Evolutionary conservation across 1,139 yeast genomes (phyloP).

Genomic region (Candida tunisiensis): DNA sequence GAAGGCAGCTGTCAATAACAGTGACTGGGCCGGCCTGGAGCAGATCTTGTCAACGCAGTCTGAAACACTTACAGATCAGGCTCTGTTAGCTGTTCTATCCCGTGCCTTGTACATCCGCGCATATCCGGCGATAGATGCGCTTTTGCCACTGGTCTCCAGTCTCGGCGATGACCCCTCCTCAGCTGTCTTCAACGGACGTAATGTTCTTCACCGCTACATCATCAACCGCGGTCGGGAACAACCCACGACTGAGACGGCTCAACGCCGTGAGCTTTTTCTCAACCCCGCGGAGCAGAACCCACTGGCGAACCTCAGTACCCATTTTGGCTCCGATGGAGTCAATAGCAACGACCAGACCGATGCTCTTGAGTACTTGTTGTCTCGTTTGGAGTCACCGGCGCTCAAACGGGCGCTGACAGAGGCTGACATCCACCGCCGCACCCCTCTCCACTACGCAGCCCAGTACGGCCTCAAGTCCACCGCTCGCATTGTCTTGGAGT

Average conservation of each 20-base stretch:
- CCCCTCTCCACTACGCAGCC: conserved; percentile 84
- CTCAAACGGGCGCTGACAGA: conserved; percentile 40
- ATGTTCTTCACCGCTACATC: conserved; percentile 70
- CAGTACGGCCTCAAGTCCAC: conserved; percentile 68
- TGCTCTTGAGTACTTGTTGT: conserved; percentile 34
- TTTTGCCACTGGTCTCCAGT: conserved; percentile 31
- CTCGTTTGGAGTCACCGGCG: conserved; percentile 32
- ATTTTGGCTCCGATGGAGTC: conserved; percentile 57
- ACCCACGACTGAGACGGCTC: too few relatives aligned
- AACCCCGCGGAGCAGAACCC: conserved; percentile 34
- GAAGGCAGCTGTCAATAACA: conserved; percentile 4
- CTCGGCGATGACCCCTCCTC: too few relatives aligned
- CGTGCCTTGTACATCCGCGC: conserved; percentile 5
- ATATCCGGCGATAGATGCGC: conserved; percentile 33
- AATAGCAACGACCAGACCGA: conserved; percentile 35
- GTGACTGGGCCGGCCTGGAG: conserved; percentile 15
- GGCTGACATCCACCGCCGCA: conserved; percentile 59
- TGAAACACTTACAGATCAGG: conserved; percentile 4
- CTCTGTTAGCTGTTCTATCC: conserved; percentile 8
- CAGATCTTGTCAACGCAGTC: too few relatives aligned
- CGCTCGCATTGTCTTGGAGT: conserved; percentile 37
- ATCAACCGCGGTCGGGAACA: conserved; percentile 52
- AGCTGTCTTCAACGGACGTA: conserved; percentile 65
- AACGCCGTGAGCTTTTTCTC: conserved; percentile 15
- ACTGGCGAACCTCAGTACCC: too few relatives aligned